phyloP scores from a whole-genome alignment of 768 basidiomycete species.

The Phanerochaete sordida region DNA sequence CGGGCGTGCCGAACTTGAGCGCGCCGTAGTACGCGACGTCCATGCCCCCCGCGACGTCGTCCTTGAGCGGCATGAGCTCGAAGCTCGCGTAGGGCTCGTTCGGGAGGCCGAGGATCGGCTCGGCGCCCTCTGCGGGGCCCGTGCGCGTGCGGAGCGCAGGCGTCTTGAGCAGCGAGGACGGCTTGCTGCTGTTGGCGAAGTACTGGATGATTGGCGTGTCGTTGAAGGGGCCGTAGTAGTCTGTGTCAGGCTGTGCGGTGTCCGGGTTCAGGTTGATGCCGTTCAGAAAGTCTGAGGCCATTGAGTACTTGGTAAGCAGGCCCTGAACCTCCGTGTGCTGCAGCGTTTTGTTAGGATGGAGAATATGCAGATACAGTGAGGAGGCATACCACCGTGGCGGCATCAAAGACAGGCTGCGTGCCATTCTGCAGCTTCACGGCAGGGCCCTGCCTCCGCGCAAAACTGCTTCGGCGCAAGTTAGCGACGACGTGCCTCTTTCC shows the following conservation, averaged over 20 bases:
- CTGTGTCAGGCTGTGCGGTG: conserved; percentile 20
- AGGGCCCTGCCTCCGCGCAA: background rate
- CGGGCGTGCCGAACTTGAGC: conserved; percentile 50
- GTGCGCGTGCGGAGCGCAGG: background rate
- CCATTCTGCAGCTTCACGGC: conserved; percentile 1
- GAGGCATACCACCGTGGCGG: conserved; percentile 18
- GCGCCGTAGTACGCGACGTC: conserved; percentile 49
- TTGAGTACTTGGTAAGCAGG: conserved; percentile 29
- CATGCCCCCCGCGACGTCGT: conserved; percentile 33
- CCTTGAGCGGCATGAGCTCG: conserved; percentile 29
- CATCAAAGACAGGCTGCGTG: conserved; percentile 18
- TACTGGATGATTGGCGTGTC: conserved; percentile 15
- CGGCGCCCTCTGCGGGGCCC: background rate
- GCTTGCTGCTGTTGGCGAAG: conserved; percentile 9
- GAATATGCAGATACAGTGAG: background rate
- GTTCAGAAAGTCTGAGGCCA: conserved; percentile 23
- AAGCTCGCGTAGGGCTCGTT: conserved; percentile 12
- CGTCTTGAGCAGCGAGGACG: conserved; percentile 7
- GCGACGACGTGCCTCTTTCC: conserved; percentile 4
- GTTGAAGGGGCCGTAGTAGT: conserved; percentile 22
- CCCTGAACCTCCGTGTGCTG: conserved; percentile 26
- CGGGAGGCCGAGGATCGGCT: conserved; percentile 17
- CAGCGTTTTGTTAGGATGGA: background rate
- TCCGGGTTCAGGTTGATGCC: conserved; percentile 31
- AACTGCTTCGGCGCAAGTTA: conserved; percentile 2